A percentile compares a stretch with the other conserved stretches of the same genome.
phyloP scores from a whole-genome alignment of 2,329 filamentous ascomycete genomes.

The Trichoderma brevicompactum region DNA sequence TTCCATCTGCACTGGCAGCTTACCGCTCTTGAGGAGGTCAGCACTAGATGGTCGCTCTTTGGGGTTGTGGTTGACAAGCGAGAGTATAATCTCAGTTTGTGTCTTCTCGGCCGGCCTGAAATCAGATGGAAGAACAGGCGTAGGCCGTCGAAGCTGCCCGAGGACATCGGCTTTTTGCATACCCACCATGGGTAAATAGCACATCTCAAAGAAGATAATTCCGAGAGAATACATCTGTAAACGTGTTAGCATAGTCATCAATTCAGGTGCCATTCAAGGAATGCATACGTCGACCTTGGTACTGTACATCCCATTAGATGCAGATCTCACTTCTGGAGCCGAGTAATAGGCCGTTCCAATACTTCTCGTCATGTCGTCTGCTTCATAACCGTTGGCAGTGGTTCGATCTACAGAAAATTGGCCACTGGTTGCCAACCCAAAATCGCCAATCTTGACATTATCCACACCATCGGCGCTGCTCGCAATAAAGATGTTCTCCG shows the following conservation, averaged over 20 bases:
- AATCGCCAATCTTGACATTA: conserved; percentile 95
- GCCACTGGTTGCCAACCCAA: conserved; percentile 89
- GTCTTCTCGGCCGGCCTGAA: conserved; percentile 73
- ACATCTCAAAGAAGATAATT: conserved; percentile 99
- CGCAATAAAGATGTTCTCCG: conserved; percentile 92
- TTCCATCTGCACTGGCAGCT: conserved; percentile 88
- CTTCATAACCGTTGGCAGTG: conserved; percentile 48
- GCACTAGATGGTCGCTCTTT: conserved; percentile 79
- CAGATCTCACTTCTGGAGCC: conserved; percentile 85
- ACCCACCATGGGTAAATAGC: conserved; percentile 68
- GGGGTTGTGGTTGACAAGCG: conserved; percentile 80
- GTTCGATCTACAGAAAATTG: conserved; percentile 69
- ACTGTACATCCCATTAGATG: conserved; percentile 77
- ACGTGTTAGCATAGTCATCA: background rate
- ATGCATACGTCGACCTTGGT: conserved; percentile 84
- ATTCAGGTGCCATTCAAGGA: conserved; percentile 30
- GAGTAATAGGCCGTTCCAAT: conserved; percentile 87
- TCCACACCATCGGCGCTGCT: conserved; percentile 71
- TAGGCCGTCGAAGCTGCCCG: conserved; percentile 67
- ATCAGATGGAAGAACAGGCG: conserved; percentile 71
- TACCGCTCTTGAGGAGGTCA: conserved; percentile 82
- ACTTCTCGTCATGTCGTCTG: conserved; percentile 70
- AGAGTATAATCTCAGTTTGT: conserved; percentile 77
- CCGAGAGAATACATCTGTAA: conserved; percentile 89
- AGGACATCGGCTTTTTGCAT: conserved; percentile 70